Conservation (phyloP, 306 rosid genomes). For the Prunus armeniaca region DNA sequence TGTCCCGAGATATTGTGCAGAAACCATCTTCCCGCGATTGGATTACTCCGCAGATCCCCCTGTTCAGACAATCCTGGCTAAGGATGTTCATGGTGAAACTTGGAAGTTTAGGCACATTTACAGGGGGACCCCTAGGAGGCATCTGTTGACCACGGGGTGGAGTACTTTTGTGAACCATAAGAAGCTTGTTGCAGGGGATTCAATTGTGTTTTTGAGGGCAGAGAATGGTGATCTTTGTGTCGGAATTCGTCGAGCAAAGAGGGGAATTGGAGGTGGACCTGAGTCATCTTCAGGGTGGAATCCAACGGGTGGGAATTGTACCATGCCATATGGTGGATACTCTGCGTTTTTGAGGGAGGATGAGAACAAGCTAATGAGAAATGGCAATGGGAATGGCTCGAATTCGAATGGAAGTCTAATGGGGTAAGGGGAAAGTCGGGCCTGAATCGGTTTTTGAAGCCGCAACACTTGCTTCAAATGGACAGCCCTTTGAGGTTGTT, state of each 20-base stretch:
- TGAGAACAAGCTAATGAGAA: slow-evolving; percentile 47
- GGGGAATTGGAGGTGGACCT: slow-evolving; percentile 64
- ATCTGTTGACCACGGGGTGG: slow-evolving; percentile 97
- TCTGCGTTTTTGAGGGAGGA: slow-evolving; percentile 55
- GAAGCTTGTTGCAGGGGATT: slow-evolving; percentile 90
- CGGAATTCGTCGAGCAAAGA: slow-evolving; percentile 82
- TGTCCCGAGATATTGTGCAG: slow-evolving; percentile 90
- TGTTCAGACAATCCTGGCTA: slow-evolving; percentile 77
- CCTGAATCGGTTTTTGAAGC: slow-evolving; percentile 77
- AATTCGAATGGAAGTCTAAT: slow-evolving; percentile 39
- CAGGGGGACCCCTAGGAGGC: slow-evolving; percentile 92
- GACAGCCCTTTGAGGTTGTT: slow-evolving; percentile 77
- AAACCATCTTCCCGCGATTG: slow-evolving; percentile 83
- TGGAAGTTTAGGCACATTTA: slow-evolving; percentile 96
- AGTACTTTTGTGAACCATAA: slow-evolving; percentile 90
- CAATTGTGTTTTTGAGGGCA: slow-evolving; percentile 78
- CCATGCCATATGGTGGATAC: slow-evolving; percentile 54
- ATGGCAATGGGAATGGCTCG: slow-evolving; percentile 40
- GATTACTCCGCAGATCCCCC: slow-evolving; percentile 80
- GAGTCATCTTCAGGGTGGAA: slow-evolving; percentile 75
- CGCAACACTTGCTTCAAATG: slow-evolving; percentile 61
- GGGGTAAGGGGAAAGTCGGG: slow-evolving; percentile 60
- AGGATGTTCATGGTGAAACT: slow-evolving; percentile 85
- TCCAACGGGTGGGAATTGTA: slow-evolving; percentile 59
- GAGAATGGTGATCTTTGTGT: slow-evolving; percentile 87